Base-by-base conservation (phyloP, 2,329 filamentous ascomycete genomes). In the Phyllosticta paracitricarpa region DNA sequence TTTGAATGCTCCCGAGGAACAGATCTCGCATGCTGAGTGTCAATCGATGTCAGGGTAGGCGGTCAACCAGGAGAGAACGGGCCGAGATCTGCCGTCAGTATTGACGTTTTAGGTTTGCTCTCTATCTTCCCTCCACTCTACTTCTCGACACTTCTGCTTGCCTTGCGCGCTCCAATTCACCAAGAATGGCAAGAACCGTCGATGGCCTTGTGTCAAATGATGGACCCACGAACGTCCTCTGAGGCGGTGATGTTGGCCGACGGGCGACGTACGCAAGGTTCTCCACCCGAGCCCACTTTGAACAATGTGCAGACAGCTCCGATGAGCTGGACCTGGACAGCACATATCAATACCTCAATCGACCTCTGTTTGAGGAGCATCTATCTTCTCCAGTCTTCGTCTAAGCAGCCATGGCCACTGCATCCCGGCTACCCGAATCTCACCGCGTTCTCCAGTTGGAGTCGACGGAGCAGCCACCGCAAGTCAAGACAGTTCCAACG, bases 401-500 rank as follows among this genome's bases (percentile, higher is more conserved):
- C n/a, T 4, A 19, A 48, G n/a, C 4, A 48, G 28, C 3, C 14
- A n/a, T 48, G 40, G 40, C 40, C 40, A 17, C 40, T 6, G 40
- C 40, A 4, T 2, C 4, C 35, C 40, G n/a, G 40, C 40, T 65
- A 7, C 64, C 64, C 14, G 3, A 59, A 40, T 63, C 54, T 6
- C 60, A 71, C 61, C 65, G 63, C 35, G 72, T 71, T 54, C 68
- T 75, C 9, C 68, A 73, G 14, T 65, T 71, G 30, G 61, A 68
- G 30, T 64, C 58, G 54, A 62, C 65, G 48, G 63, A 62, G 3
- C 56, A 65, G 51, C 67, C 69, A 26, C 63, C 74, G 56, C 60
- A 64, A 5, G 60, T 77, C 35, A 67, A 73, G 60, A 68, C 64
- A 4, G 30, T 74, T 4, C 66, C 72, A 24, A 75, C 69, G 1